Base-by-base conservation (phyloP, 192 early-diverging fungal species). In the Backusella parvicylindrica region DNA sequence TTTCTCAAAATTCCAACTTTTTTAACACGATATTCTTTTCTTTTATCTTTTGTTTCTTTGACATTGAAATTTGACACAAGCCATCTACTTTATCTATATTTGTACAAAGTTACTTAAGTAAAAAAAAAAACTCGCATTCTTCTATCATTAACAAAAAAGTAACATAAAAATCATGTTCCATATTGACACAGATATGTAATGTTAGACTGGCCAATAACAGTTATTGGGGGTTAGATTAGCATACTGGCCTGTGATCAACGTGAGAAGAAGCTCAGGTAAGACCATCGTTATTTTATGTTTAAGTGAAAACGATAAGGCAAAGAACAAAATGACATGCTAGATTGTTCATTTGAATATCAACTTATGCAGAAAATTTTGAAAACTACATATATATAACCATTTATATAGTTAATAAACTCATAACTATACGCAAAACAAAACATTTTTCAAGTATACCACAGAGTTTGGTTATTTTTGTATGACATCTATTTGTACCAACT, bases 211-310 rank as follows among this genome's bases (percentile, higher is more conserved):
- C 12, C 53, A 60, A 60, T 60, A 60, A 21, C 53, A 28, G 3
- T 13, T 60, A 9, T 28, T 28, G 9, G 53, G 53, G 53, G 53
- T 60, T 28, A 60, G 53, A 60, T 60, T 60, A 60, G 53, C 53
- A 60, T 60, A 60, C 23, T 28, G 53, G 53, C 53, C 53, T 60
- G 53, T 60, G 53, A 60, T 60, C 53, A 60, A 60, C 53, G 53
- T 60, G 53, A 60, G 53, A 60, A 60, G 53, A 60, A 60, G 23
- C 53, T 60, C 53, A 26, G 23, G 53, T 60, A 60, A 60, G 53
- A 60, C 43, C 53, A 60, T 60, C 53, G 53, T 60, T 60, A 60
- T 60, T 23, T 60, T 60, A 60, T 60, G 11, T 60, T 28, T 60
- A 23, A n/a, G 28, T 28, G 53, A 26, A 60, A 60, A 60, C 53